Evolutionary conservation across 306 rosid species (phyloP).

Genomic region (Styphnolobium japonicum): DNA sequence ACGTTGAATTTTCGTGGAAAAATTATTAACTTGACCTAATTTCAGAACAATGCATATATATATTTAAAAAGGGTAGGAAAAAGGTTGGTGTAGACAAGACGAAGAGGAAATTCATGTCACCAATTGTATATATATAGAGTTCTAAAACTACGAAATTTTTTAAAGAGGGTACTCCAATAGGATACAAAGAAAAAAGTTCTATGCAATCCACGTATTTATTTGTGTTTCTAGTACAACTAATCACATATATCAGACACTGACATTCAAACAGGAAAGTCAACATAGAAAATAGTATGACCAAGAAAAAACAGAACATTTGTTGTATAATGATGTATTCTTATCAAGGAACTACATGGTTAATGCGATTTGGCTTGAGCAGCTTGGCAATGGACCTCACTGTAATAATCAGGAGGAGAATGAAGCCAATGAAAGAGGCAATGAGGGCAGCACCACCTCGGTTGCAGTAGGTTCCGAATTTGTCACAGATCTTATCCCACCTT

Average conservation of each 20-base stretch:
- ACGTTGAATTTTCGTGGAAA: background rate
- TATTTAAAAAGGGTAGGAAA: too few relatives aligned
- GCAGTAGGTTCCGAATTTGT: slow-evolving; percentile 63
- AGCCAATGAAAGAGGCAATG: slow-evolving; percentile 64
- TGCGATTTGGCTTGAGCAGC: slow-evolving; percentile 44
- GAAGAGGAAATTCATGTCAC: background rate
- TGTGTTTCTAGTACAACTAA: background rate
- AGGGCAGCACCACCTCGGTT: slow-evolving; percentile 66
- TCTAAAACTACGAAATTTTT: background rate
- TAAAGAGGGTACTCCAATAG: background rate
- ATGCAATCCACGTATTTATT: slow-evolving; percentile 20
- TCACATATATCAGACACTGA: background rate
- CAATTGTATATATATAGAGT: too few relatives aligned
- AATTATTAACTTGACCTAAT: too few relatives aligned
- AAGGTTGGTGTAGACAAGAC: too few relatives aligned
- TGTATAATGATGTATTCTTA: background rate
- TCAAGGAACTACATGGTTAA: slow-evolving; percentile 25
- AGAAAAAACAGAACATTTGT: background rate
- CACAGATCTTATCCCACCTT: slow-evolving; percentile 86
- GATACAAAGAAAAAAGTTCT: background rate
- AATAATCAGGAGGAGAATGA: slow-evolving; percentile 56
- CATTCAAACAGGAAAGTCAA: slow-evolving; percentile 5
- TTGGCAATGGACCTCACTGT: slow-evolving; percentile 61
- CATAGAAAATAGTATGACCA: background rate
- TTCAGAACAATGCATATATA: too few relatives aligned